Evolutionary conservation across 768 basidiomycete genomes (phyloP).

Genomic region (Lactarius trivialis): DNA sequence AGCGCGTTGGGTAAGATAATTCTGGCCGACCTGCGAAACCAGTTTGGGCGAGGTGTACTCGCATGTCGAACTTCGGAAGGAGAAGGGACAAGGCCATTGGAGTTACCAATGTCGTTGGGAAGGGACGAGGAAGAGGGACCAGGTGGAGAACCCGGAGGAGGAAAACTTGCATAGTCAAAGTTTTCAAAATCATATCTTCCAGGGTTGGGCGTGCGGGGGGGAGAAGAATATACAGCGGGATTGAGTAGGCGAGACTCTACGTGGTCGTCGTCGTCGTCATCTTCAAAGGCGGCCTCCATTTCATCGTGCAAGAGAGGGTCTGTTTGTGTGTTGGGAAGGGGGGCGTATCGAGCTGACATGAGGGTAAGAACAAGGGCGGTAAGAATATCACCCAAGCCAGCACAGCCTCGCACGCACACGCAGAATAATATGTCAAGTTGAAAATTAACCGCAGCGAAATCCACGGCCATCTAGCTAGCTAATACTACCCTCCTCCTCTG

Average conservation of each 20-base stretch:
- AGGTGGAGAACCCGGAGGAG: slow-evolving; percentile 81
- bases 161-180: slow-evolving; percentile 64
- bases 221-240: slow-evolving; percentile 28
- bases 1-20: slow-evolving; percentile 51
- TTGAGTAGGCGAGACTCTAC: slow-evolving; percentile 50
- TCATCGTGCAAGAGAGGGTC: slow-evolving; percentile 47
- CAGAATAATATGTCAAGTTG: background rate
- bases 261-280: slow-evolving; percentile 57
- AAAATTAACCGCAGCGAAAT: background rate
- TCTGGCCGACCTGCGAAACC: slow-evolving; percentile 51
- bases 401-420: background rate
- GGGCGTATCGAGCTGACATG: slow-evolving; percentile 60
- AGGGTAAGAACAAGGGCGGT: background rate
- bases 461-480: background rate
- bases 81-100: slow-evolving; percentile 61
- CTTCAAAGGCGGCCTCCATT: slow-evolving; percentile 85
- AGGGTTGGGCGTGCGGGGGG: slow-evolving; percentile 25
- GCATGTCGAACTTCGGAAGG: slow-evolving; percentile 31
- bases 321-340: slow-evolving; percentile 52
- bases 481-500: background rate
- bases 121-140: slow-evolving; percentile 53
- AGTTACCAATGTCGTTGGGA: slow-evolving; percentile 67
- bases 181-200: slow-evolving; percentile 73
- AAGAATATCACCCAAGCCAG: background rate
- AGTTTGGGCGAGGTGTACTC: slow-evolving; percentile 34